Base-by-base conservation (phyloP, 1,139 yeast species). In the Yamadazyma dushanensis region DNA sequence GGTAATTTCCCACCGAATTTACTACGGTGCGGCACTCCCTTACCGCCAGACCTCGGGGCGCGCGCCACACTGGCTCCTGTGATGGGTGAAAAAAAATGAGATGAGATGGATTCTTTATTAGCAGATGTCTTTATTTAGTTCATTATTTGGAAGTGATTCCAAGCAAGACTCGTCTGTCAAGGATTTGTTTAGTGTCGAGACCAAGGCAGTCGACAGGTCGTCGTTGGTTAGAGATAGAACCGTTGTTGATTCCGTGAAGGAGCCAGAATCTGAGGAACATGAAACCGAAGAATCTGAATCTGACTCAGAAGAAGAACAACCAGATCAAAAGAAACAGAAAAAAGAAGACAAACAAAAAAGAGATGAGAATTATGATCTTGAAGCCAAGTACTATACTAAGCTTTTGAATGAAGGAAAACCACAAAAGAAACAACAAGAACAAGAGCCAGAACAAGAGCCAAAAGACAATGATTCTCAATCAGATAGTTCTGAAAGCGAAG, bases 361-460 rank as follows among this genome's bases (percentile, higher is more conserved):
- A 3, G 75, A 67, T 11, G 70, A 61, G 23, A 61, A 71, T 36
- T 73, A 67, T 28, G 73, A 71, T 39, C 60, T 76, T 43, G 82
- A 76, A 54, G 63, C 69, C 10, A 57, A 61, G 34, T 76, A 76
- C 51, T 73, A 57, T 45, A 57, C 66, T 26, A 70, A 71, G 43
- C 53, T 73, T 16, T 52, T 70, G 35, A 53, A 50, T 29, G 57
- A 58, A 29, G 56, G 47, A 51, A 29, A 32, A 19, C 28, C 16
- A 11, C 19, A 29, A 47, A 45, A 31, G 39, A 44, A 26, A 47
- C 40, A 20, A 45, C 36, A 7, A 46, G 45, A 28, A 38, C 37
- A 27, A 9, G 15, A 8, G 16, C 19, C 26, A 15, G 32, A 28
- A n/a, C 16, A 20, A 7, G 36, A 24, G 24, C 19, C 29, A 9